Conservation (phyloP, 345 rosid species). For the Sisymbrium irio region DNA sequence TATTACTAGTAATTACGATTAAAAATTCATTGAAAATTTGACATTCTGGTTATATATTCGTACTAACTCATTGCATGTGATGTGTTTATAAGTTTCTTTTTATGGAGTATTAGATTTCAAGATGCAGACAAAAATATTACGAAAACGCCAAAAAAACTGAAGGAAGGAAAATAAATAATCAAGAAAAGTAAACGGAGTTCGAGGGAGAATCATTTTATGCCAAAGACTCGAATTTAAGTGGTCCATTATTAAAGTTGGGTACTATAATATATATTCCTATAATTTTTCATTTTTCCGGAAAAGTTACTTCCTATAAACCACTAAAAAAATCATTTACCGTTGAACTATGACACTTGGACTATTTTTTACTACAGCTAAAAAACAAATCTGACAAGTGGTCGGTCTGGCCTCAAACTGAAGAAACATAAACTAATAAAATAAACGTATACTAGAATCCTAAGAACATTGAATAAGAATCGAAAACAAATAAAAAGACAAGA, state of each 20-base stretch:
- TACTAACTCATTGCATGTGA: conserved; percentile 14
- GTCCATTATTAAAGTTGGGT: conserved; percentile 16
- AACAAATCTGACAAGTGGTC: not conserved
- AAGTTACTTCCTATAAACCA: not conserved
- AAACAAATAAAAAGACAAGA: not conserved
- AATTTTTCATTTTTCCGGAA: not conserved
- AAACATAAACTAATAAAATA: not conserved
- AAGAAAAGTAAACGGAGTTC: conserved; percentile 21
- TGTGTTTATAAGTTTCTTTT: not conserved
- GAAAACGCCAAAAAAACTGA: conserved; percentile 9
- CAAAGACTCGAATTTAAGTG: conserved; percentile 27
- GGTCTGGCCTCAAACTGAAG: not conserved
- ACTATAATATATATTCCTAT: not conserved
- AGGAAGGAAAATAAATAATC: not conserved
- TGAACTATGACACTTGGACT: conserved; percentile 9
- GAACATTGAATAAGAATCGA: not conserved
- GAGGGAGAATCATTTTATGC: conserved; percentile 27
- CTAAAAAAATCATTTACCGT: not conserved
- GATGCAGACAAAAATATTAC: not conserved
- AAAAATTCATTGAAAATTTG: not conserved
- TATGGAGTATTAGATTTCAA: not conserved
- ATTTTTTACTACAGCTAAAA: conserved; percentile 4
- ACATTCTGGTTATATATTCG: not conserved
- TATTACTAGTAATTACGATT: not conserved
- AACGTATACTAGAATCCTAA: not conserved